A percentile compares a stretch with the other conserved stretches of the same genome.
Conservation (phyloP, 768 basidiomycete species). For the Hygrocybe coccinea region DNA sequence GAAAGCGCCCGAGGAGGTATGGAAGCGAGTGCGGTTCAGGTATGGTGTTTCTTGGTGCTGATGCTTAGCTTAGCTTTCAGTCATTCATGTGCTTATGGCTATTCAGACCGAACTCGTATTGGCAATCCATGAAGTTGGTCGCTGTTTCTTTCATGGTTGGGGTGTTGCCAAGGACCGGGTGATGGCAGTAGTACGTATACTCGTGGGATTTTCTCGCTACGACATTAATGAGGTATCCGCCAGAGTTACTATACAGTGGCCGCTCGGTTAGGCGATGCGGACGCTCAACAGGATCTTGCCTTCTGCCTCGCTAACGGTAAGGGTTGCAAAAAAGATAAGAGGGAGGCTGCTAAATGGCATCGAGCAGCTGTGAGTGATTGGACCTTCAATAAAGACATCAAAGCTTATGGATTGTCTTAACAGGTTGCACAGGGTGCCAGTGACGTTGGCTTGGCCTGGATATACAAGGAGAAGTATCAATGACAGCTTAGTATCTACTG, state of each 20-base stretch:
- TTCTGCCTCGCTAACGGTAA: constrained; percentile 84
- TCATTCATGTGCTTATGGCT: background rate
- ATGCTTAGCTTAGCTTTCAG: background rate
- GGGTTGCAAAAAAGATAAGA: constrained; percentile 85
- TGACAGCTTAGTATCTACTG: constrained; percentile 13
- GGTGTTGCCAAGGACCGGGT: constrained; percentile 82
- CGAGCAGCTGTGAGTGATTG: constrained; percentile 62
- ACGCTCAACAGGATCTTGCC: constrained; percentile 81
- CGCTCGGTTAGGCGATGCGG: constrained; percentile 77
- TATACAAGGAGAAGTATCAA: constrained; percentile 83
- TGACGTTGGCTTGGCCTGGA: constrained; percentile 84
- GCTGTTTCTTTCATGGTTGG: constrained; percentile 92
- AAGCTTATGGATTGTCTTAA: background rate
- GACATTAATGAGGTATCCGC: background rate
- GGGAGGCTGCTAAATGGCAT: constrained; percentile 86
- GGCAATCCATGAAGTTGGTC: constrained; percentile 88
- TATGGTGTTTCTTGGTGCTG: constrained; percentile 19
- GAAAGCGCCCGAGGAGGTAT: constrained; percentile 50
- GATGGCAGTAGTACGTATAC: constrained; percentile 65
- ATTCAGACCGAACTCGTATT: constrained; percentile 72
- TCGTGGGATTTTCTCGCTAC: background rate
- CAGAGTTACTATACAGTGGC: constrained; percentile 84
- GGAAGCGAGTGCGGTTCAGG: constrained; percentile 53
- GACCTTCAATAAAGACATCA: background rate
- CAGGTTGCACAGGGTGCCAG: constrained; percentile 64